These are phyloP conservation scores for Eruca vesicaria DNA, from an alignment of 441 rosid species.

Conservation along the genomic window DNA sequence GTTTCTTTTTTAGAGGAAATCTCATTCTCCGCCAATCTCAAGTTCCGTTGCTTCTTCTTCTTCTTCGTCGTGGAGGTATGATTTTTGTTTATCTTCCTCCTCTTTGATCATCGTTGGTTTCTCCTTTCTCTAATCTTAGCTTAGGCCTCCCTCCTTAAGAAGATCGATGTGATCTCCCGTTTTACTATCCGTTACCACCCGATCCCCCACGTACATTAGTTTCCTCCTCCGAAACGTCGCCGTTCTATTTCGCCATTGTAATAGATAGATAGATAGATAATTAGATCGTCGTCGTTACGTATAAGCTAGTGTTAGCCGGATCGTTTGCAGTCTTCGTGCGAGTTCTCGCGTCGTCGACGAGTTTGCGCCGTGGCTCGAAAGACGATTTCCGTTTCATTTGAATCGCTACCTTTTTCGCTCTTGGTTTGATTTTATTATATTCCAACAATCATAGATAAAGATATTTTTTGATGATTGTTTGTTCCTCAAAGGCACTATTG, in stretches of 20 bases:
- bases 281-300: no score
- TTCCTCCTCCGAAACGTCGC: constrained; percentile 22
- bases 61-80: no score
- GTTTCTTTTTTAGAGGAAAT: no score
- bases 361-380: constrained; percentile 4
- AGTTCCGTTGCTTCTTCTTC: no score
- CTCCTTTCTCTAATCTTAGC: no score
- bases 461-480: neutral
- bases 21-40: no score
- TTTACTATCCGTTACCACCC: neutral
- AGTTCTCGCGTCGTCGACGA: neutral
- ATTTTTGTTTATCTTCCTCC: no score
- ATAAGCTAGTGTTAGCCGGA: constrained; percentile 6
- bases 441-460: neutral
- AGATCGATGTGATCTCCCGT: constrained; percentile 31
- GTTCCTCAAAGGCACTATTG: neutral
- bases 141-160: no score
- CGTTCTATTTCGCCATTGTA: neutral
- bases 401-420: neutral
- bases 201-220: constrained; percentile 27
- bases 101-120: no score
- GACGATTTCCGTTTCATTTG: constrained; percentile 4
- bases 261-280: neutral
- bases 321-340: neutral
- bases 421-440: no score